Base-by-base conservation (phyloP, 768 basidiomycete genomes). In the Boletus eberwhitei region DNA sequence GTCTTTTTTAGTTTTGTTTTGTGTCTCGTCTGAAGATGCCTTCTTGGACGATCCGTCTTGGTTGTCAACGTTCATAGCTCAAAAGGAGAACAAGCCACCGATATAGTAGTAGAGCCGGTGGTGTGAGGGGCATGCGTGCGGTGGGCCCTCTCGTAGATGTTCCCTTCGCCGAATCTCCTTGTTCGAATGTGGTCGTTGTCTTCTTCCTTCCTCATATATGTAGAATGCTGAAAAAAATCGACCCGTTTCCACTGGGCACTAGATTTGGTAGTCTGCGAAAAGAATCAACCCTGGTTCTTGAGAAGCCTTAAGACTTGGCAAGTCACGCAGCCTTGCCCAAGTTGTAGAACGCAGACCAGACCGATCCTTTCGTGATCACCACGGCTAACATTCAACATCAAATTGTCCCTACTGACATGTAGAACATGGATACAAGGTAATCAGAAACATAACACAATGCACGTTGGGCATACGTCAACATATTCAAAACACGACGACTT, bases 31-130 rank as follows among this genome's bases (percentile, higher is more conserved):
- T 14, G 26, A 36, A 11, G 26, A 21, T n/a, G 3, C 16, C 16
- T 19, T 26, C 4, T 21, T 34, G 31, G 13, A 29, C 29, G 29
- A 29, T 29, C 8, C 9, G 29, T 29, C 29, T 29, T 22, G 19
- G 8, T 29, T 17, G 12, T 39, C 12, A 3, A 22, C 17, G 8
- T 31, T 3, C 1, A 4, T 57, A 77, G 76, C 76, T 50, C 76
- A 77, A 74, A 76, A 73, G 57, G 74, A 74, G 24, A 68, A 65
- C 64, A 77, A 75, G 59, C 71, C 73, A 14, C 59, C 55, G 2
- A 50, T 56, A 59, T 63, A 61, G 35, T 63, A 61, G 35, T 9
- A 21, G 26, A 16, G 26, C 38, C 13, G 13, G 40, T 21, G 40
- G 45, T 7, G n/a, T 44, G 29, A 41, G 17, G 39, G n/a, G 13